Evolutionary conservation across 176 grass and related monocot species (phyloP).

Genomic region (Oryza glaberrima): DNA sequence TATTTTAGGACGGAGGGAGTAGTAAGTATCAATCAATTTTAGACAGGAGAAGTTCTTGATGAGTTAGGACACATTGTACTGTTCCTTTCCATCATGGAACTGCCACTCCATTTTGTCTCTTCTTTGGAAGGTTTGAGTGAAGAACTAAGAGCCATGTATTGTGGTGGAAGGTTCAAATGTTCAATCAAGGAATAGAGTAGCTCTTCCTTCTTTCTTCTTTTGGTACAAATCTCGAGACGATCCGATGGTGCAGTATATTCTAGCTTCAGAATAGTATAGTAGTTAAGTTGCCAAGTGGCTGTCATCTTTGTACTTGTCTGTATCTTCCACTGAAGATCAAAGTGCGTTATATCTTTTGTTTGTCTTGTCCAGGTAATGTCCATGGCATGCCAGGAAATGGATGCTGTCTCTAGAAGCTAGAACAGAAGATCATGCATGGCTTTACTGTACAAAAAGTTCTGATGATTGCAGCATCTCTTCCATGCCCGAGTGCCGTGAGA

Average conservation of each 20-base stretch:
- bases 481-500: background rate
- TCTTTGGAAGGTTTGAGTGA: background rate
- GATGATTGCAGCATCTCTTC: background rate
- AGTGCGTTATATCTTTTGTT: conserved; percentile 2
- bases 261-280: background rate
- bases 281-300: background rate
- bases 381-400: background rate
- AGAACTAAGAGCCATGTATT: background rate
- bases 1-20: too few relatives aligned
- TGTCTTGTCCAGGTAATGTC: background rate
- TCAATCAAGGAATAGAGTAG: background rate
- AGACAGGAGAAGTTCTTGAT: background rate
- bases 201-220: background rate
- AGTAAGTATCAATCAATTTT: background rate
- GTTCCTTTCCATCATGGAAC: background rate
- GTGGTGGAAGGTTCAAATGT: conserved; percentile 7
- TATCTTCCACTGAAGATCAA: conserved; percentile 15
- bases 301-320: conserved; percentile 1
- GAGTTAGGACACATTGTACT: background rate
- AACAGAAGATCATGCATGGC: background rate
- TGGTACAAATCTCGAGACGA: background rate
- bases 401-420: background rate
- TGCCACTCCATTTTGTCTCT: background rate
- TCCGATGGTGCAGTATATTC: background rate
- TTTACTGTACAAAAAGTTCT: background rate